Evolutionary conservation across 2,329 filamentous ascomycete genomes (phyloP), one percentile per base, ranked within the genome.

Genomic region (Ophioceras dolichostomum): DNA sequence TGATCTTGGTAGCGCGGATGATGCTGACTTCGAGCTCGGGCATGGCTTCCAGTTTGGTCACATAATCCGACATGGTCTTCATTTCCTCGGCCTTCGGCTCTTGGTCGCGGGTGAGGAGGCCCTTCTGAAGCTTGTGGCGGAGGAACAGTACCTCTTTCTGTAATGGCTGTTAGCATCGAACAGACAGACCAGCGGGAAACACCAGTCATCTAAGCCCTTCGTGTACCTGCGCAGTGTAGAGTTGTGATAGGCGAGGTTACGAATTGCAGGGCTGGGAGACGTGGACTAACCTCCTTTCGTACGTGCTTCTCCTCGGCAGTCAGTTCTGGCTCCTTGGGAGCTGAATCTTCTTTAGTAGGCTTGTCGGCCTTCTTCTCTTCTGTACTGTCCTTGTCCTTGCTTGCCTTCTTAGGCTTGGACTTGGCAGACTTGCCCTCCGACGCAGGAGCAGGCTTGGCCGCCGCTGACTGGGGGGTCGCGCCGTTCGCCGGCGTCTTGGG

Each of bases 101-200:
- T 47, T 83, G 75, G 46, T 94, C 87, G 41, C 83, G 76, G 17
- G 83, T 83, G 31, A 98, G 69, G 49, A 98, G 87, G 1, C 88
- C 88, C 57, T 94, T 93, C 55, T 98, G 91, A 24, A 98, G 76
- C 57, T 88, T 86, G 61, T 98, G 89, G 45, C 91, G 83, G 28
- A 95, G 73, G 58, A 93, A 96, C 22, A 95, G 65, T n/a, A 98
- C 86, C 48, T 83, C 78, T 47, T 76, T 79, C 70, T 83, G 46
- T 34, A 38, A n/a, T n/a, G n/a, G n/a, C n/a, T n/a, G n/a, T n/a
- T n/a, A n/a, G n/a, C n/a, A n/a, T n/a, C 22, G 18, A n/a, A n/a
- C n/a, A n/a, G n/a, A n/a, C n/a, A n/a, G n/a, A n/a, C n/a, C n/a
- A n/a, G n/a, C n/a, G n/a, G n/a, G n/a, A n/a, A n/a, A n/a, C n/a